A percentile compares a stretch with the other conserved stretches of the same genome.
Evolutionary conservation across 306 rosid genomes (phyloP).

Genomic region (Ammopiptanthus mongolicus): DNA sequence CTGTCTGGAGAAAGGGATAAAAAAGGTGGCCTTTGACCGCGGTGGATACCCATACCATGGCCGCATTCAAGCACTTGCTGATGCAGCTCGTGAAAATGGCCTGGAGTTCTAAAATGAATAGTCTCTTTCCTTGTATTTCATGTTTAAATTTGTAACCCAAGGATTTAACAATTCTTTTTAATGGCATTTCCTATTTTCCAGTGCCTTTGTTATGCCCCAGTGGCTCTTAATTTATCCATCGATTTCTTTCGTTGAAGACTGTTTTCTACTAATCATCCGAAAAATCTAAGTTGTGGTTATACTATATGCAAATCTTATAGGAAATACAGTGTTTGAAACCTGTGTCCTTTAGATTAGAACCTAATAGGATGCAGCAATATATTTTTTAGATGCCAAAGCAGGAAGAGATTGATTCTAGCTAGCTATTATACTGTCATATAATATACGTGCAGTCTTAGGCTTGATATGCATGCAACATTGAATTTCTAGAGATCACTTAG

Average conservation of each 20-base stretch:
- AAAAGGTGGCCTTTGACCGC: slow-evolving; percentile 87
- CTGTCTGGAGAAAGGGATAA: slow-evolving; percentile 88
- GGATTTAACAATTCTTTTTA: slow-evolving; percentile 15
- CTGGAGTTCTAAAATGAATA: slow-evolving; percentile 55
- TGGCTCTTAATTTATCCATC: not conserved
- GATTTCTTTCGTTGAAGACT: not conserved
- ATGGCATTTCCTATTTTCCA: slow-evolving; percentile 16
- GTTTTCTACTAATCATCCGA: not conserved
- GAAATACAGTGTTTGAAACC: not conserved
- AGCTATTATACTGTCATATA: not conserved
- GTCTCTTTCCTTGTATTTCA: slow-evolving; percentile 12
- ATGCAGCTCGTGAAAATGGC: slow-evolving; percentile 85
- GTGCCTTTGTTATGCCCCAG: not conserved
- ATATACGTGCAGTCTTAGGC: not conserved
- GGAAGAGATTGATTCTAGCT: not conserved
- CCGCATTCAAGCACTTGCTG: slow-evolving; percentile 85
- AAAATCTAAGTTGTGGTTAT: not conserved
- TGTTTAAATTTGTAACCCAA: slow-evolving; percentile 11
- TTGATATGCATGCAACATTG: not conserved
- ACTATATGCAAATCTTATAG: not conserved
- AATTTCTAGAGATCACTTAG: not conserved
- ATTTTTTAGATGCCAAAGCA: not conserved
- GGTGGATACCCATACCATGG: slow-evolving; percentile 98
- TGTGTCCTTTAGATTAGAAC: slow-evolving; percentile 4
- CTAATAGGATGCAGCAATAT: not conserved